Conservation (phyloP, 768 basidiomycete genomes). For the Psilocybe cyanescens region DNA sequence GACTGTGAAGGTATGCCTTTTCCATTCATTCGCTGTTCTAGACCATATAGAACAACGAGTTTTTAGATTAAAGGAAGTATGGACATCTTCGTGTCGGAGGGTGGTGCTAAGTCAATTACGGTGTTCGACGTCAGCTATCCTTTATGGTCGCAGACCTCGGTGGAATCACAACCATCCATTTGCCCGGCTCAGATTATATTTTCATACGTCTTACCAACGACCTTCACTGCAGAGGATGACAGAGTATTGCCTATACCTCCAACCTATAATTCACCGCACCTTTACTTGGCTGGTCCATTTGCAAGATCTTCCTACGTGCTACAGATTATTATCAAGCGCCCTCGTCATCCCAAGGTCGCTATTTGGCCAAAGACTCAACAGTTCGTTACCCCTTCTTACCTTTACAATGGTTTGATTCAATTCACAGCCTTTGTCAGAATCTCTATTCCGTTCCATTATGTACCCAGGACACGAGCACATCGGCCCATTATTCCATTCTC, state of each 20-base stretch:
- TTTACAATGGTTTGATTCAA: slow-evolving; percentile 1
- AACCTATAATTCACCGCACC: slow-evolving; percentile 37
- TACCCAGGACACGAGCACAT: slow-evolving; percentile 55
- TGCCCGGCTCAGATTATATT: slow-evolving; percentile 45
- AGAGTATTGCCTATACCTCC: slow-evolving; percentile 48
- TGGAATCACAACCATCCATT: slow-evolving; percentile 8
- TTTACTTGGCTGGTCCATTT: slow-evolving; percentile 38
- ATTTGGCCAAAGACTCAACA: slow-evolving; percentile 49
- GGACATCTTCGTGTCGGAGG: slow-evolving; percentile 41
- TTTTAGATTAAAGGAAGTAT: slow-evolving; percentile 47
- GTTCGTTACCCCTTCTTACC: slow-evolving; percentile 33
- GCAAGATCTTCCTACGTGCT: slow-evolving; percentile 50
- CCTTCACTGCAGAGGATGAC: slow-evolving; percentile 41
- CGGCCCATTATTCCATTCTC: slow-evolving; percentile 52
- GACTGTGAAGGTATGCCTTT: slow-evolving; percentile 44
- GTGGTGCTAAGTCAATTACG: slow-evolving; percentile 35
- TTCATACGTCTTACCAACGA: slow-evolving; percentile 45
- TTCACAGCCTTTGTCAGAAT: slow-evolving; percentile 36
- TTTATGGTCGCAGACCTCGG: slow-evolving; percentile 36
- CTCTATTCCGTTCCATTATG: slow-evolving; percentile 52
- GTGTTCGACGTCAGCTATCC: slow-evolving; percentile 35
- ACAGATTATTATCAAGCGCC: slow-evolving; percentile 41
- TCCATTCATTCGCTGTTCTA: neutral
- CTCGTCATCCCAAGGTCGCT: slow-evolving; percentile 39
- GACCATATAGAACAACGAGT: slow-evolving; percentile 1